A percentile compares a stretch with the other conserved stretches of the same genome.
Conservation (phyloP, 2,329 filamentous ascomycete species). For the Calonectria montana region DNA sequence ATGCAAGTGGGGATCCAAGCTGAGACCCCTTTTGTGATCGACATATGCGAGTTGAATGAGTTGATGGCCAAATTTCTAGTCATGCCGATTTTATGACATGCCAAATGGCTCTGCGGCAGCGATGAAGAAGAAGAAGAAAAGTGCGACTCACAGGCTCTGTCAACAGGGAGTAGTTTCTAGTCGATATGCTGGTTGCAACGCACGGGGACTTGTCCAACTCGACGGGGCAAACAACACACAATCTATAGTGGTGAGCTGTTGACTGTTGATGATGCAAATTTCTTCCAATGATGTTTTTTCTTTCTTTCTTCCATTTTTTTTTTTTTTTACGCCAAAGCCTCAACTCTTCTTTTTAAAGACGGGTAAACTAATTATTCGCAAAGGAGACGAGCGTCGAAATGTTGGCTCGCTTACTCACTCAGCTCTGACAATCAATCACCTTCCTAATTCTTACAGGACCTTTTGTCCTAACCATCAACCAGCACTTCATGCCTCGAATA, state of each 20-base stretch:
- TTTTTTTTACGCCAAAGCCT: no score
- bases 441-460: slow-evolving; percentile 28
- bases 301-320: no score
- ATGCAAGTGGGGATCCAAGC: not conserved
- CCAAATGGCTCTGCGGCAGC: not conserved
- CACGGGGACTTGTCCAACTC: not conserved
- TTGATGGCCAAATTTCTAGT: not conserved
- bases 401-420: not conserved
- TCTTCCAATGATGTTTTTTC: no score
- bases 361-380: not conserved
- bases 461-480: not conserved
- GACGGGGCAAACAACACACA: not conserved
- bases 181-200: not conserved
- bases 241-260: no score
- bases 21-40: not conserved
- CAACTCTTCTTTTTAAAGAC: no score
- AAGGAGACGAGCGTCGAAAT: not conserved
- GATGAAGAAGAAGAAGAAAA: no score
- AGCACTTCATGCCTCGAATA: slow-evolving; percentile 1
- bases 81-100: not conserved
- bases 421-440: slow-evolving; percentile 21
- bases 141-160: not conserved
- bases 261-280: no score
- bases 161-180: not conserved
- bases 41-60: not conserved